phyloP scores from a whole-genome alignment of 1,284 basidiomycete species.

The Boletus smithii region DNA sequence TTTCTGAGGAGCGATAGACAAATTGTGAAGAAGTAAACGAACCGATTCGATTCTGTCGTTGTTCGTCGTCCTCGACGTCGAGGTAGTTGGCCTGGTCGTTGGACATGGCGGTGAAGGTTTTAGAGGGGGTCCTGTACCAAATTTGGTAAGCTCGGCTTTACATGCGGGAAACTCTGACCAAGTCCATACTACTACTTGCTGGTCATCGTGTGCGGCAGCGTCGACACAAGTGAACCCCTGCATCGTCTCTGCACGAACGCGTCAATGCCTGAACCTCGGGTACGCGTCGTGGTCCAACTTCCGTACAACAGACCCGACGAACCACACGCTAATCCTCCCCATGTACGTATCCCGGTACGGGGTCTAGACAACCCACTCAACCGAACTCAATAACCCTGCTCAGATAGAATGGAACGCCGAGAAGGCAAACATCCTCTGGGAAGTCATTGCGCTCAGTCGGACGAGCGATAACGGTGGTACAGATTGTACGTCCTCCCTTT shows the following conservation, averaged over 20 bases:
- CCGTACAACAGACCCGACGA: conserved; percentile 73
- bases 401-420: conserved; percentile 79
- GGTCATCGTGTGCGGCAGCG: background rate
- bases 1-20: background rate
- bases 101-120: conserved; percentile 12
- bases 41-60: conserved; percentile 33
- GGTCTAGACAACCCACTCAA: conserved; percentile 9
- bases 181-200: background rate
- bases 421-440: conserved; percentile 80
- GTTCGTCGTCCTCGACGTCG: conserved; percentile 38
- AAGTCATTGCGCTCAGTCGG: conserved; percentile 72
- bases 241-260: background rate
- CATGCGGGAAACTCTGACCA: background rate
- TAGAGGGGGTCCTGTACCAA: conserved; percentile 1
- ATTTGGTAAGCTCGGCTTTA: conserved; percentile 13
- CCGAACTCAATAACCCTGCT: conserved; percentile 13
- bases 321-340: conserved; percentile 57
- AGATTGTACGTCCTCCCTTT: conserved; percentile 57
- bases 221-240: background rate
- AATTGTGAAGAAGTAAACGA: conserved; percentile 6
- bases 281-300: conserved; percentile 72
- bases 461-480: conserved; percentile 58
- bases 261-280: conserved; percentile 29
- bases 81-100: conserved; percentile 15
- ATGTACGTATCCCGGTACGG: conserved; percentile 43